These are phyloP conservation scores for Hypoxylon lienhwacheense DNA, from an alignment of 495 filamentous ascomycete species.

Conservation along the genomic window DNA sequence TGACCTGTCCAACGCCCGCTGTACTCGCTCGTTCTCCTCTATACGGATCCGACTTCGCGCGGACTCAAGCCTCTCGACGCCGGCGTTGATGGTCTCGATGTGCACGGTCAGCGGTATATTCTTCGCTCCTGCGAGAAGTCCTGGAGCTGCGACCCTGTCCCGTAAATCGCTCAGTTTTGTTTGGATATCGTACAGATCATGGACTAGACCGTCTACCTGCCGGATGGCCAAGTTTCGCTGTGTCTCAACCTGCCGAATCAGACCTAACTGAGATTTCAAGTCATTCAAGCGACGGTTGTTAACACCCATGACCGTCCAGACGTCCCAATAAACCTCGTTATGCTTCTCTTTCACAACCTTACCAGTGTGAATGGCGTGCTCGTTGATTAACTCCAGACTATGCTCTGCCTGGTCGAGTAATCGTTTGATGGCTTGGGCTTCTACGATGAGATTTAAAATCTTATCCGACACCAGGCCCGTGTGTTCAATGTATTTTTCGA, in stretches of 20 bases:
- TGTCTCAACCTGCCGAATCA: constrained; percentile 58
- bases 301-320: constrained; percentile 73
- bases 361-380: constrained; percentile 60
- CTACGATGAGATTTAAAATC: constrained; percentile 62
- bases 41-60: constrained; percentile 57
- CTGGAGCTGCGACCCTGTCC: constrained; percentile 64
- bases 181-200: constrained; percentile 67
- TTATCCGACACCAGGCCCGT: constrained; percentile 64
- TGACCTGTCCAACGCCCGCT: constrained; percentile 52
- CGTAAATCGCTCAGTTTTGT: constrained; percentile 67
- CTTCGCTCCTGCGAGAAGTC: constrained; percentile 44
- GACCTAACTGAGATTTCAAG: constrained; percentile 57
- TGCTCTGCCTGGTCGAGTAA: constrained; percentile 64
- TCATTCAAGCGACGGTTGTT: constrained; percentile 59
- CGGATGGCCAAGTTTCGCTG: constrained; percentile 62
- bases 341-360: constrained; percentile 50
- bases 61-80: constrained; percentile 64
- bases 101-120: constrained; percentile 67
- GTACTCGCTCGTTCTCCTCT: constrained; percentile 60
- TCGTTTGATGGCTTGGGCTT: constrained; percentile 63
- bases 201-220: constrained; percentile 61
- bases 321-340: constrained; percentile 61
- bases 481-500: constrained; percentile 67
- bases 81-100: constrained; percentile 67
- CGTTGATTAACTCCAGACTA: constrained; percentile 63